Base-by-base conservation (phyloP, 169 alveolate species). In the Plasmodium gonderi region DNA sequence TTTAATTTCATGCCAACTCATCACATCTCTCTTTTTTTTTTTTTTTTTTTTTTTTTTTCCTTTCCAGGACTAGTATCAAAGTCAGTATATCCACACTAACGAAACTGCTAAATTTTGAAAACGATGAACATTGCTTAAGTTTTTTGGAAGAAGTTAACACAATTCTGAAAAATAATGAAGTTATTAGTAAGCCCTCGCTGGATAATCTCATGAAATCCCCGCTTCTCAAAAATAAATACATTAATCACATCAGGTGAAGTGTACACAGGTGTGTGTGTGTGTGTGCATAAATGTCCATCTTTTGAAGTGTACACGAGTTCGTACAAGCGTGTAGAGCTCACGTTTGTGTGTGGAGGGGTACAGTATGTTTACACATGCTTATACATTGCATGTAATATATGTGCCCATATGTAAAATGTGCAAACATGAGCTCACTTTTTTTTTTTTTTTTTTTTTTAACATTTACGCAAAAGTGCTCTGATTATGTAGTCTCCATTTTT, bases 131-230 rank as follows among this genome's bases (percentile, higher is more conserved):
- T 7, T 82, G 92, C 45, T 47, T 82, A 38, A 69, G 36, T 31
- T 82, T 82, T 60, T 60, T 82, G 26, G 60, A 82, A 33, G 92
- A 82, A 29, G 92, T 82, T 14, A 82, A 82, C 65, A 82, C 92
- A 0, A 82, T 82, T 54, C 51, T 82, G 40, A 82, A 67, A 14
- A 82, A 82, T 47, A 82, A 82, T 54, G 92, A 82, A 82, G 92
- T 82, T 17, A 29, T 69, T 8, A 82, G 92, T 23, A 82, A 82
- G 64, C 60, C 92, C 23, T 82, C 92, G 5, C 82, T 82, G 31
- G 92, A 68, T 23, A 82, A 82, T 33, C 92, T 82, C 42, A 42
- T 82, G 92, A 82, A 82, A 51, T 82, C 92, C 2, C 92, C 92
- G 1, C 64, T 82, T 1, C 44, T 82, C 51, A 82, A 82, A 29